A percentile compares a stretch with the other conserved stretches of the same genome.
These are phyloP conservation scores for Isochrysis galbana DNA, from an alignment of 78 protist genomes.

Conservation along the genomic window DNA sequence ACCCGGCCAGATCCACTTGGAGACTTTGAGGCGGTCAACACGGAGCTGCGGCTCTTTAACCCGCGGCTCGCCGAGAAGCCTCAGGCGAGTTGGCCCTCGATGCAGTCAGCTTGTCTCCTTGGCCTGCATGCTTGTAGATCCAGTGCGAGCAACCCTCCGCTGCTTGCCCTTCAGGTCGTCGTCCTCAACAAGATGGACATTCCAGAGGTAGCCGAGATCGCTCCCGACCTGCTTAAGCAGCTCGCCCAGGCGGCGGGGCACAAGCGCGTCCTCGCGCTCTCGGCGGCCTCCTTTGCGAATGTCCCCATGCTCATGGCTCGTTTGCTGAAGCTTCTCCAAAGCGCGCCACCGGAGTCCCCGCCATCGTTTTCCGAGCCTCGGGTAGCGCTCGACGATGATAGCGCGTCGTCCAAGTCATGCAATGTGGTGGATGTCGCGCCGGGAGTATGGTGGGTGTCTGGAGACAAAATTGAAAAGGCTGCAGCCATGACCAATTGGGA, in stretches of 20 bases:
- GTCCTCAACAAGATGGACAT: constrained; percentile 8
- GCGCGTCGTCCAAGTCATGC: background rate
- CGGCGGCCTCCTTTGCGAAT: background rate
- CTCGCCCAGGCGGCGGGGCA: background rate
- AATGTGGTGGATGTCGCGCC: background rate
- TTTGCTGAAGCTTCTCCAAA: background rate
- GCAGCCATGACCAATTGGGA: constrained; percentile 25
- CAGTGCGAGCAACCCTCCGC: too few species aligned
- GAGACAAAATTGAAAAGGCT: background rate
- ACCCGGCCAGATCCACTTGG: background rate
- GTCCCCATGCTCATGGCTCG: background rate
- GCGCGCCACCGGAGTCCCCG: background rate
- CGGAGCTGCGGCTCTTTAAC: constrained; percentile 6
- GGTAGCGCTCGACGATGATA: background rate
- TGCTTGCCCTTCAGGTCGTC: background rate
- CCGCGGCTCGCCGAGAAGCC: background rate
- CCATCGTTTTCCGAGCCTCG: background rate
- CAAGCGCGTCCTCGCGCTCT: background rate
- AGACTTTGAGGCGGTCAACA: background rate
- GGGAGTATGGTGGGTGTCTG: background rate
- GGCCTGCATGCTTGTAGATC: too few species aligned
- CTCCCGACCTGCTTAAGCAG: background rate
- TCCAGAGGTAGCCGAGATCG: background rate
- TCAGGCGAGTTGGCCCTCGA: background rate
- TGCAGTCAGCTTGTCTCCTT: background rate